Conservation (phyloP, 1,284 basidiomycete species). For the Tilletiaria anomala region DNA sequence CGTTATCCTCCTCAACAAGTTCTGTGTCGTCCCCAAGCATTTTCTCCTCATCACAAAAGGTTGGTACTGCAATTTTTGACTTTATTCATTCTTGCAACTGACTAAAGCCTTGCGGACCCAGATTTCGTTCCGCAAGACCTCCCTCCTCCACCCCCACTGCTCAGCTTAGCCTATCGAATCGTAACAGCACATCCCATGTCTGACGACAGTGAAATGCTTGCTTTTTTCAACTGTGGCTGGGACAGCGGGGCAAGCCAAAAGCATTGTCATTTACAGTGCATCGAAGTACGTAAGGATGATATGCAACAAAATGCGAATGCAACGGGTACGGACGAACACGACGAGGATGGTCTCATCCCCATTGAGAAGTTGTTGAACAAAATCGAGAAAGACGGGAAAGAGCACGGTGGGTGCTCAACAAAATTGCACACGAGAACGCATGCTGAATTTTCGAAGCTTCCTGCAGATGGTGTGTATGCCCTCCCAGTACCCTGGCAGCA, state of each 20-base stretch:
- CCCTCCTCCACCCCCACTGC: conserved; percentile 23
- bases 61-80: not conserved
- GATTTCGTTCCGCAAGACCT: conserved; percentile 27
- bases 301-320: conserved; percentile 1
- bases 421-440: not conserved
- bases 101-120: not conserved
- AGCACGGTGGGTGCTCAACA: conserved; percentile 10
- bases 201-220: conserved; percentile 12
- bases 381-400: conserved; percentile 29
- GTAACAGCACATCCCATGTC: conserved; percentile 7
- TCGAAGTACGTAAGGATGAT: conserved; percentile 10
- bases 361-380: conserved; percentile 23
- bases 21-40: conserved; percentile 32
- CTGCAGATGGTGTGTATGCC: conserved; percentile 15
- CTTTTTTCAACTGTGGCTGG: conserved; percentile 35
- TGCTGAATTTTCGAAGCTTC: not conserved
- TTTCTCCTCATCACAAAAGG: conserved; percentile 28
- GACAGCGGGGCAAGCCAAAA: conserved; percentile 28
- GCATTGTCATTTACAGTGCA: conserved; percentile 33
- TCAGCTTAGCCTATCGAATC: conserved; percentile 23
- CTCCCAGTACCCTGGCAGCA: conserved; percentile 35
- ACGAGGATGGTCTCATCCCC: conserved; percentile 12
- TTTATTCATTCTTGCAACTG: not conserved
- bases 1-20: conserved; percentile 35
- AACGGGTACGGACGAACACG: conserved; percentile 6